Evolutionary conservation across 1,284 basidiomycete genomes (phyloP), one percentile per base, ranked within the genome.

Genomic region (Sanghuangporus weigelae): DNA sequence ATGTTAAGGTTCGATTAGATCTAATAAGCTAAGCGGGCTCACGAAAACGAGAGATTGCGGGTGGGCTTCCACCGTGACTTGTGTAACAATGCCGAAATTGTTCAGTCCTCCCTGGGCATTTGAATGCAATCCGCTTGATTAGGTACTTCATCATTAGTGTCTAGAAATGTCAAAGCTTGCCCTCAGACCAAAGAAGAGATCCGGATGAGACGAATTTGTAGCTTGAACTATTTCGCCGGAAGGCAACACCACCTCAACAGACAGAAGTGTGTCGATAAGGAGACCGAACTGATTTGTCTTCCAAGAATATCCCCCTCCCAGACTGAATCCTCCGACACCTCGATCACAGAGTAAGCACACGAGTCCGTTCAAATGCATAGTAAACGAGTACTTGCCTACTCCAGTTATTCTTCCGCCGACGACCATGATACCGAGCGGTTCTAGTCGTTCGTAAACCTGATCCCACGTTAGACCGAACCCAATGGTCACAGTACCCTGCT

Each of bases 391-490:
- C 66, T 59, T 14, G 59, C 68, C 67, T 19, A 68, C 60, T 16
- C 69, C 67, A 39, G 62, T 44, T 35, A 68, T 68, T 31, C 71
- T 59, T 8, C 69, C 70, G 14, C 71, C 70, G 16, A 63, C 65
- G 21, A 70, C 67, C 56, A 58, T 71, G 31, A 66, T 51, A 21
- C 65, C 66, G 44, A 46, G 50, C 14, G 62, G 62, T 16, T 65
- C 60, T 12, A 70, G 59, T 3, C 39, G 46, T 49, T 49, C 59
- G 60, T 71, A 72, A 39, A 71, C 69, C n/a, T 70, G 50, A 50
- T 69, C 70, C 70, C 70, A 71, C 19, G 59, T 67, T 3, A 65
- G 58, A 23, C 67, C 68, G 35, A 66, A 38, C 8, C 70, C 70
- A 19, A 68, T 55, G 10, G 56, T 63, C 2, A 63, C 67, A 42